These are phyloP conservation scores for Sporothrix sp. DNA, from an alignment of 2,329 filamentous ascomycete genomes.

Conservation along the genomic window DNA sequence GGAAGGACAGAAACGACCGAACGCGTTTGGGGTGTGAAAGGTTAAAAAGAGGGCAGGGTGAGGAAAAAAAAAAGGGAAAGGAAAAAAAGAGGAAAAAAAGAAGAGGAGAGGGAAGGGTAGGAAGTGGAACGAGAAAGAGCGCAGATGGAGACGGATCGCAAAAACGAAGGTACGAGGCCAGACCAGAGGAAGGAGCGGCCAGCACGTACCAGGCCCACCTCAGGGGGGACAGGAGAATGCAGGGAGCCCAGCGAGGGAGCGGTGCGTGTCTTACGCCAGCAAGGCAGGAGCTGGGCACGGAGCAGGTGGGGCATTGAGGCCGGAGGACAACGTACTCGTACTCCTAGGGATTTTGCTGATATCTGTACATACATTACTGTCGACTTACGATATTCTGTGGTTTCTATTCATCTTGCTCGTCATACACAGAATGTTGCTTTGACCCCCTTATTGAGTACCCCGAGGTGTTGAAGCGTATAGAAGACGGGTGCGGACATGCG, in stretches of 20 bases:
- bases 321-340: no score
- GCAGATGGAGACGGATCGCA: neutral
- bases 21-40: slow-evolving; percentile 8
- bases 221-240: neutral
- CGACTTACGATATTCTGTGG: no score
- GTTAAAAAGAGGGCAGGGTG: neutral
- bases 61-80: slow-evolving; percentile 5
- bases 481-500: no score
- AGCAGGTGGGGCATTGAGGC: neutral
- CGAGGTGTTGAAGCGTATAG: no score
- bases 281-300: neutral
- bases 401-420: no score
- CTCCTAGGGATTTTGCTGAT: neutral
- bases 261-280: neutral
- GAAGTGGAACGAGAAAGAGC: neutral
- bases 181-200: neutral
- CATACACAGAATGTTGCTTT: no score
- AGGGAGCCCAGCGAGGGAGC: neutral
- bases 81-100: neutral
- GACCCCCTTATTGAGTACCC: neutral
- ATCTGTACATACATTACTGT: no score
- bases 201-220: neutral
- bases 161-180: slow-evolving; percentile 1
- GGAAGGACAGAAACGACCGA: slow-evolving; percentile 7
- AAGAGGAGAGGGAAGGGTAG: neutral